phyloP scores from a whole-genome alignment of 2,329 filamentous ascomycete genomes.

The Sporothrix sp. region DNA sequence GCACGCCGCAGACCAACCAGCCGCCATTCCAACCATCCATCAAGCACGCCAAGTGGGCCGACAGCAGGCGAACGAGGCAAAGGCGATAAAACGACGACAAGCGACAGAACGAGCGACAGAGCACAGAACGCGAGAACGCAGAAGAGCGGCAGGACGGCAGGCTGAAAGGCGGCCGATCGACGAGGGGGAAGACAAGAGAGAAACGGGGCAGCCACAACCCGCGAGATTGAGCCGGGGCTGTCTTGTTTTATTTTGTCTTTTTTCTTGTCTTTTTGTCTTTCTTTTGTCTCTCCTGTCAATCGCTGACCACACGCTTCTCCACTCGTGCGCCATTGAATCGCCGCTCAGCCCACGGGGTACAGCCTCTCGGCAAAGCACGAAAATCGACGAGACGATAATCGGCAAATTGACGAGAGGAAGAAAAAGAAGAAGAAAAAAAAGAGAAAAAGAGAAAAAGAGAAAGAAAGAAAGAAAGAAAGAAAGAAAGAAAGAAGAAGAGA shows the following conservation, averaged over 20 bases:
- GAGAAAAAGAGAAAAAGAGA: no score
- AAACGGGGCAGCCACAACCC: background rate
- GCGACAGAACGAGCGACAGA: no score
- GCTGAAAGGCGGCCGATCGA: background rate
- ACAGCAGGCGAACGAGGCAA: background rate
- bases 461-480: background rate
- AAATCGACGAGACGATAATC: background rate
- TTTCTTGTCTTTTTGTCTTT: background rate
- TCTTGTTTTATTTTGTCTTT: no score
- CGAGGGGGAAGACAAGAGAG: background rate
- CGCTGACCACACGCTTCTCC: background rate
- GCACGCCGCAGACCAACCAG: conserved; percentile 4
- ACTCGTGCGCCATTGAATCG: conserved; percentile 6
- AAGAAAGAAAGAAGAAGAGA: background rate
- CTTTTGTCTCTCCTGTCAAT: background rate
- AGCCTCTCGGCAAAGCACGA: background rate
- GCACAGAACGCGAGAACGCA: background rate
- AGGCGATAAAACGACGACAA: background rate
- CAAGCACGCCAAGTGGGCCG: conserved; percentile 11
- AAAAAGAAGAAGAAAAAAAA: background rate
- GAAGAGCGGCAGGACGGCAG: background rate
- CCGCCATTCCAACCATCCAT: conserved; percentile 11
- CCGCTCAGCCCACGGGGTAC: conserved; percentile 1
- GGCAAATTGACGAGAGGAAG: background rate
- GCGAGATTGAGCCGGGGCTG: no score